phyloP scores from a whole-genome alignment of 495 filamentous ascomycete genomes.

The Aspergillus bridgeri region DNA sequence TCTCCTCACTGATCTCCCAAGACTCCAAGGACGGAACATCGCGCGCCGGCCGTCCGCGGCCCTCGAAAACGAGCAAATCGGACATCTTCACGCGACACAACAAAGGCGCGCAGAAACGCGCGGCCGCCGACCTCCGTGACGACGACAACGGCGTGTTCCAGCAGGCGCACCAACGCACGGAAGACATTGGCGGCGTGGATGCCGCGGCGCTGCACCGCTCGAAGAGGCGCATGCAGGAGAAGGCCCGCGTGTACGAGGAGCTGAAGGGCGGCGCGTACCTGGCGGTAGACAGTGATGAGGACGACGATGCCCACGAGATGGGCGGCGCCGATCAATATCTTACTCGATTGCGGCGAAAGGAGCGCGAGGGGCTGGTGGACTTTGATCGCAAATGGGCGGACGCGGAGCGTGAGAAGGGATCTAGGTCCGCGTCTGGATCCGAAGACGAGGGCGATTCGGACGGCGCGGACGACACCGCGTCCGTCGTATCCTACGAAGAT shows the following conservation, averaged over 20 bases:
- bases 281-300: slow-evolving; percentile 33
- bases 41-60: slow-evolving; percentile 56
- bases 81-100: slow-evolving; percentile 71
- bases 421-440: slow-evolving; percentile 29
- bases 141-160: slow-evolving; percentile 34
- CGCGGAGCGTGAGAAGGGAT: slow-evolving; percentile 38
- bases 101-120: slow-evolving; percentile 64
- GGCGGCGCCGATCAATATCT: slow-evolving; percentile 24
- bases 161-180: slow-evolving; percentile 36
- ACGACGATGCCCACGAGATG: slow-evolving; percentile 47
- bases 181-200: slow-evolving; percentile 42
- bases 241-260: slow-evolving; percentile 76
- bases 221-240: slow-evolving; percentile 78
- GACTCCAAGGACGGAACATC: slow-evolving; percentile 27
- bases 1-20: slow-evolving; percentile 66
- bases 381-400: slow-evolving; percentile 96
- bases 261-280: slow-evolving; percentile 71
- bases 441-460: slow-evolving; percentile 30
- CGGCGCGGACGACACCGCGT: slow-evolving; percentile 47
- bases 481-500: slow-evolving; percentile 78
- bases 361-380: slow-evolving; percentile 67
- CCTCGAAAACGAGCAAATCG: slow-evolving; percentile 59
- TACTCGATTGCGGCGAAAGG: slow-evolving; percentile 33
- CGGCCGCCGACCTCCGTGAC: slow-evolving; percentile 43
- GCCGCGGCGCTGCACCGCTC: slow-evolving; percentile 53